Percentiles rank a stretch among this genome's conserved stretches.
These are phyloP conservation scores for Leishmania arabica DNA, from an alignment of 208 protist genomes.

Conservation along the genomic window DNA sequence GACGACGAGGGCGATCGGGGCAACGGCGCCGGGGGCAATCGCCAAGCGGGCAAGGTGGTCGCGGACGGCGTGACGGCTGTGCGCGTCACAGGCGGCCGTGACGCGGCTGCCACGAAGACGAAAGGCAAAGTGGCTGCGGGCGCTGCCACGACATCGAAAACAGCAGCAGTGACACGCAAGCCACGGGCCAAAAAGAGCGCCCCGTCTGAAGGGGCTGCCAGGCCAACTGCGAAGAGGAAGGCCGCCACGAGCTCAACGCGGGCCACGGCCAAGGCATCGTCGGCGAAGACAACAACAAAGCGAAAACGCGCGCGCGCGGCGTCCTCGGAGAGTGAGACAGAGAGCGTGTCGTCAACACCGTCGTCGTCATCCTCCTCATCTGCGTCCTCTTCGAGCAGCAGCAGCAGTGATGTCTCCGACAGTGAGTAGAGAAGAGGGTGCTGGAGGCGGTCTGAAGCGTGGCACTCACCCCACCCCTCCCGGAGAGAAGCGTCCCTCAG, in stretches of 20 bases:
- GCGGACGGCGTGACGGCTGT: conserved; percentile 28
- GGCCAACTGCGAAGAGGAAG: conserved; percentile 36
- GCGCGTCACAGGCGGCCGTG: conserved; percentile 5
- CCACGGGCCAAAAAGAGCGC: conserved; percentile 28
- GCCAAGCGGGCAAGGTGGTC: conserved; percentile 11
- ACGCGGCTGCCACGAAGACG: conserved; percentile 7
- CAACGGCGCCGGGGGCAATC: conserved; percentile 5
- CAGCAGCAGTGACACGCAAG: conserved; percentile 16
- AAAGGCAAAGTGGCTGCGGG: neutral
- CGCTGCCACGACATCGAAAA: neutral
- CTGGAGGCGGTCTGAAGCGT: neutral
- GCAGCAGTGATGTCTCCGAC: conserved; percentile 10
- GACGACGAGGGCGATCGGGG: conserved; percentile 30
- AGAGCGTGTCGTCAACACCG: neutral
- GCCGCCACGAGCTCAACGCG: conserved; percentile 16
- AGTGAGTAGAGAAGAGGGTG: conserved; percentile 1
- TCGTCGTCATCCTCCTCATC: conserved; percentile 1
- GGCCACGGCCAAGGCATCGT: conserved; percentile 20
- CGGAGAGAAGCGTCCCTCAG: neutral
- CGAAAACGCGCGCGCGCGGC: conserved; percentile 6
- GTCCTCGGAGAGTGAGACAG: conserved; percentile 24
- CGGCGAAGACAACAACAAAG: conserved; percentile 2
- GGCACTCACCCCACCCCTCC: neutral
- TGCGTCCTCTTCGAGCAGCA: neutral
- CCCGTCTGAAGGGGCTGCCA: conserved; percentile 9